Conservation (phyloP, 2,329 filamentous ascomycete species). For the Grosmannia serpens region DNA sequence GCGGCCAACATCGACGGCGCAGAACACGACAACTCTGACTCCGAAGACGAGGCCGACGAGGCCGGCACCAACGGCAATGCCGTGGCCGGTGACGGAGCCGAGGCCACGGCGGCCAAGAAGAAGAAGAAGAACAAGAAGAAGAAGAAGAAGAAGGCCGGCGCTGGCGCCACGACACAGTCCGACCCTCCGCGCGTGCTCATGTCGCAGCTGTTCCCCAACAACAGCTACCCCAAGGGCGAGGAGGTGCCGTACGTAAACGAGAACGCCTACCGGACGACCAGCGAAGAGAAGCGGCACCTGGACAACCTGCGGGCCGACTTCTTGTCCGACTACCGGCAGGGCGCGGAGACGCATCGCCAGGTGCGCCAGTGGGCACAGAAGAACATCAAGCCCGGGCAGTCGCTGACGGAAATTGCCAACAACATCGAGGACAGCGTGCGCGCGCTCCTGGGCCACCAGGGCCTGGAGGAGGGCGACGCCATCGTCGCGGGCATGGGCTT, state of each 20-base stretch:
- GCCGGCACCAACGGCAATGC: constrained; percentile 12
- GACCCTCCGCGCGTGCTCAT: constrained; percentile 64
- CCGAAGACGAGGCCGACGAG: constrained; percentile 4
- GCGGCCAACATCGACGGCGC: not conserved
- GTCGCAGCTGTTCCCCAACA: constrained; percentile 61
- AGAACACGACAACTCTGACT: constrained; percentile 1
- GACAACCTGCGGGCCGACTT: constrained; percentile 72
- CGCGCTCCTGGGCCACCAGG: constrained; percentile 61
- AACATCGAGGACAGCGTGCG: constrained; percentile 72
- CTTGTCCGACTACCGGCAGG: constrained; percentile 66
- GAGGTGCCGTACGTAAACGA: constrained; percentile 68
- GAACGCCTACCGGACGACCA: constrained; percentile 68
- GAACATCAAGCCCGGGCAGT: constrained; percentile 68
- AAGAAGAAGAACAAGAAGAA: constrained; percentile 52
- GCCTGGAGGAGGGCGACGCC: constrained; percentile 65
- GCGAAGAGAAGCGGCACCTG: constrained; percentile 73
- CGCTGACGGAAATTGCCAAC: constrained; percentile 67
- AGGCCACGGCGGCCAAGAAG: constrained; percentile 25
- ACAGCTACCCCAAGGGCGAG: constrained; percentile 65
- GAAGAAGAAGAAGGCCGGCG: constrained; percentile 68
- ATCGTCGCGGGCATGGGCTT: constrained; percentile 72
- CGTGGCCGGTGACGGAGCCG: constrained; percentile 13
- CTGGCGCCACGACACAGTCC: constrained; percentile 62
- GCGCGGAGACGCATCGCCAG: constrained; percentile 68
- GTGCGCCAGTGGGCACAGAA: constrained; percentile 71